Percentiles rank a stretch among this genome's conserved stretches.
Conservation (phyloP, 257 asterid species). For the Apocynum venetum region DNA sequence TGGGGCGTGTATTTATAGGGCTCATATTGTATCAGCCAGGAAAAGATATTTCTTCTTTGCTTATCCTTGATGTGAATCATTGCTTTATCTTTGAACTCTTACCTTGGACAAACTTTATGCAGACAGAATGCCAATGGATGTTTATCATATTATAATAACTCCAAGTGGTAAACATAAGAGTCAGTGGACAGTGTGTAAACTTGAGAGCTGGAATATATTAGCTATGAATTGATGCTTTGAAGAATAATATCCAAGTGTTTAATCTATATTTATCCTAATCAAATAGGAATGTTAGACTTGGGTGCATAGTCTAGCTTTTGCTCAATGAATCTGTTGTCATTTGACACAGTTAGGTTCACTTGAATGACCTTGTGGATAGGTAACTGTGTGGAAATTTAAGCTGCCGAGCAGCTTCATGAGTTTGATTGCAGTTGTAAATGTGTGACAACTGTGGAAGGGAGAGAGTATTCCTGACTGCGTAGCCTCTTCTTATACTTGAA, state of each 20-base stretch:
- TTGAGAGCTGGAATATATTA: background rate
- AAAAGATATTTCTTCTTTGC: background rate
- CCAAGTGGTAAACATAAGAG: background rate
- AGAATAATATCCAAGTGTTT: background rate
- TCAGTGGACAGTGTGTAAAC: background rate
- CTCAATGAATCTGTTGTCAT: background rate
- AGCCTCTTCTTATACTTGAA: background rate
- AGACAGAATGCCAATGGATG: background rate
- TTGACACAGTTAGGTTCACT: background rate
- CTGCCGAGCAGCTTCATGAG: background rate
- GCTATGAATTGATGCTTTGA: background rate
- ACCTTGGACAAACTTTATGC: background rate
- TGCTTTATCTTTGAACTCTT: conserved; percentile 5
- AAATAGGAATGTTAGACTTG: background rate
- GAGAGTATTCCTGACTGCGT: background rate
- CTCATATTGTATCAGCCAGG: background rate
- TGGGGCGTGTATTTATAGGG: background rate
- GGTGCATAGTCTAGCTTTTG: background rate
- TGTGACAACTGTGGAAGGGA: background rate
- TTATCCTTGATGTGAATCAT: background rate
- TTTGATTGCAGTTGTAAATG: background rate
- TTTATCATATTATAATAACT: background rate
- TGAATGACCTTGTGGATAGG: background rate
- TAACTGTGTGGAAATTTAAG: background rate
- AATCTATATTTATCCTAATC: background rate